Conservation (phyloP, 192 early-diverging fungal species). For the Podila clonocystis region DNA sequence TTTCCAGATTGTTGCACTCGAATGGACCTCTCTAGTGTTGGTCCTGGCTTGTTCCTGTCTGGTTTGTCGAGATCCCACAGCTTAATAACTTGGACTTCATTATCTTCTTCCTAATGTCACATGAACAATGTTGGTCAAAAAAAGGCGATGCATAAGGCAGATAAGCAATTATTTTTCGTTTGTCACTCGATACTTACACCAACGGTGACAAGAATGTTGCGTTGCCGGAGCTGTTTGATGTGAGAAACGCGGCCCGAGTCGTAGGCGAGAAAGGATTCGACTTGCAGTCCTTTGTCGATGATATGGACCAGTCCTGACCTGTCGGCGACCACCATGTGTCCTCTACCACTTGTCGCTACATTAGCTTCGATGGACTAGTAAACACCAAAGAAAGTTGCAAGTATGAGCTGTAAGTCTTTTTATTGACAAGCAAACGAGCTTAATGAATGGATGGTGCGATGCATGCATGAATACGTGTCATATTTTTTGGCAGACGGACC, state of each 20-base stretch:
- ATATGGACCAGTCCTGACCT: slow-evolving; percentile 70
- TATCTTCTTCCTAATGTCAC: slow-evolving; percentile 60
- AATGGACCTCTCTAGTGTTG: slow-evolving; percentile 68
- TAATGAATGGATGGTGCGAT: neutral
- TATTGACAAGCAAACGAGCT: neutral
- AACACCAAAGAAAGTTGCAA: neutral
- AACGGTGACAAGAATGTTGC: slow-evolving; percentile 83
- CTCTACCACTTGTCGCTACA: slow-evolving; percentile 43
- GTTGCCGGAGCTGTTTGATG: slow-evolving; percentile 81
- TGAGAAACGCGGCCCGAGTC: slow-evolving; percentile 80
- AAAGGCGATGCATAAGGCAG: too few relatives aligned
- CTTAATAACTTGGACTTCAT: slow-evolving; percentile 68
- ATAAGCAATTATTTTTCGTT: too few relatives aligned
- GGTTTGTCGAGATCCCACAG: slow-evolving; percentile 86
- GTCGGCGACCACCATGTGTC: slow-evolving; percentile 56
- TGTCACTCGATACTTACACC: slow-evolving; percentile 61
- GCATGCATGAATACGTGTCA: neutral
- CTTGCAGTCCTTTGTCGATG: slow-evolving; percentile 70
- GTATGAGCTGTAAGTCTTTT: neutral
- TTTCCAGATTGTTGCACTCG: slow-evolving; percentile 73
- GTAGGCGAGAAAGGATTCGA: slow-evolving; percentile 71
- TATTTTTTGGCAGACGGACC: slow-evolving; percentile 48
- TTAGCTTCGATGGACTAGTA: slow-evolving; percentile 42
- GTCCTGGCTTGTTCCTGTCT: slow-evolving; percentile 56
- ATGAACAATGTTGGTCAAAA: too few relatives aligned